Base-by-base conservation (phyloP, 208 protist species). In the Jaenimonas drosophilae region DNA sequence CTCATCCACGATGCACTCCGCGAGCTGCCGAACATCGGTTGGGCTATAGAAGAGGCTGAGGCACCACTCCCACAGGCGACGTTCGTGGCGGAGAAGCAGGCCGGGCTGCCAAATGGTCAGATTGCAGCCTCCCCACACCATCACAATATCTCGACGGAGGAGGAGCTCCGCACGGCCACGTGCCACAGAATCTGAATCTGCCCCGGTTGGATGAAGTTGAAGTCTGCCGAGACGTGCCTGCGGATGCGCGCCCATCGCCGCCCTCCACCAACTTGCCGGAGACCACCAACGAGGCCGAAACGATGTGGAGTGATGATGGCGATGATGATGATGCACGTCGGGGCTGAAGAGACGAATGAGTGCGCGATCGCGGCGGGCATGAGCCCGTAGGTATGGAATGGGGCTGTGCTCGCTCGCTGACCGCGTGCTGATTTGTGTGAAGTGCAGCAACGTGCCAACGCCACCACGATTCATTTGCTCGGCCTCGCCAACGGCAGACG, bases 71-170 rank as follows among this genome's bases (percentile, higher is more conserved):
- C 59, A 29, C 39, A 63, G 44, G 17, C 61, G 69, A 17, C 30
- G 60, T 2, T 55, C 43, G 4, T 36, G 32, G 1, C 65, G 56
- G 12, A 25, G 37, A 33, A 84, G 56, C 4, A 70, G 63, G 17
- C 70, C 75, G 3, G 70, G 64, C 4, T 66, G 61, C 70, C 75
- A 84, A 30, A 84, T 70, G 31, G 75, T 76, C 32, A 84, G 11
- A 54, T 75, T 62, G 6, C 70, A 43, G 19, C 62, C 55, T 40
- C 78, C 70, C 54, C 65, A 73, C 14, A 76, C 47, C 59, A 59
- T 76, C 28, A 84, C 70, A 1, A 69, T 49, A 42, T 72, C 65
- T n/a, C 75, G 64, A 3, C 66, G 70, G 9, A 78, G 59, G 21
- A 84, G 50, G 52, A 84, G 48, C 36, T 76, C 62, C 36, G 63